Evolutionary conservation across 2,329 filamentous ascomycete genomes (phyloP), one percentile per base, ranked within the genome.

Genomic region (Xylaria multiplex): DNA sequence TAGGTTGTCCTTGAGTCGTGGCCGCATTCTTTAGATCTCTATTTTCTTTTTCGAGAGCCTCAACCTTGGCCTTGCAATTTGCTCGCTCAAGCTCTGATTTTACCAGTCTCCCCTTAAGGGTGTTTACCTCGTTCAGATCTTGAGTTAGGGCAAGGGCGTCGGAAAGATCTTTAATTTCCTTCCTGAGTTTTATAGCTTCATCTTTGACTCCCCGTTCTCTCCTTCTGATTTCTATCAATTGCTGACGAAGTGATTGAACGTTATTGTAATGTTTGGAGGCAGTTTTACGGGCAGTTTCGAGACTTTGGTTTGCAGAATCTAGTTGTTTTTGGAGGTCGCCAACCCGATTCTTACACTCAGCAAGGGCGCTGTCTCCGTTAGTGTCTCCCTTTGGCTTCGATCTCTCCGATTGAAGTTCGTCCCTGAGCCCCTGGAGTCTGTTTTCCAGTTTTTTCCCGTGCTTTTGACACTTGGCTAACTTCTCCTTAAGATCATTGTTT

Each of bases 211-310:
- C 19, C 6, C 57, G 7, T 45, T 66, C 63, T 11, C 46, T 53
- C 22, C 11, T 3, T 5, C 6, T 14, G 16, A 2, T 4, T 0
- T 50, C 16, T 3, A 0, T 6, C 14, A 3, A 48, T 30, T 60
- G 59, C 59, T 58, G 37, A 4, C 9, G 40, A 42, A 53, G 32
- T 16, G 22, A 7, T 16, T 64, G 42, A 6, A 55, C 2, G 5
- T 64, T 50, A 2, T 60, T 24, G 32, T 68, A 61, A 24, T 46
- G 37, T 4, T 32, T 43, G 5, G 58, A 52, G 45, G 35, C 35
- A 7, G 56, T 65, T n/a, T 16, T 2, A 19, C 62, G 63, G 16
- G 52, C 27, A 8, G 52, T 54, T 1, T 37, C 9, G 1, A 65
- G 43, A 11, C 49, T 32, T 40, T 7, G 19, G 8, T 60, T 6